Evolutionary conservation across 2,329 filamentous ascomycete genomes (phyloP), one percentile per base, ranked within the genome.

Genomic region (Alternaria triticina): DNA sequence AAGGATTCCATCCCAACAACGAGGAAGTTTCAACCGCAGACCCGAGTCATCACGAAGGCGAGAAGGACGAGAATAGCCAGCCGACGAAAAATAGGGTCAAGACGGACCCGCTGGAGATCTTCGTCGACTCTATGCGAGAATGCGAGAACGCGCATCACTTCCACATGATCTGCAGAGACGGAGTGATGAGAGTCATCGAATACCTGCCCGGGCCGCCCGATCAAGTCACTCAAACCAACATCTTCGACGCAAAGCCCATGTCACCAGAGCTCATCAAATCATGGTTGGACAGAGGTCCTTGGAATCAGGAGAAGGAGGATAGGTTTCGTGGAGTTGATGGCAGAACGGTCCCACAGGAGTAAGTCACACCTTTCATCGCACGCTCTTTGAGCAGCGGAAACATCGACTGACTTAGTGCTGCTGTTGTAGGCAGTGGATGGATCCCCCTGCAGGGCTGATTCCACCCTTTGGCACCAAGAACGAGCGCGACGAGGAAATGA

Each of bases 231-330:
- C 23, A n/a, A 3, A 47, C 40, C 5, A 33, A 44, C 27, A 27
- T 62, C 27, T 62, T 59, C 20, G 50, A 62, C 9, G 55, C 40
- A n/a, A 59, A 55, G 20, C 60, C 60, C 4, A 44, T 59, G 50
- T 59, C 55, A 3, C 55, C 44, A 28, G 60, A 49, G 20, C 10
- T 62, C 10, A 49, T 59, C 43, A 62, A 59, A 44, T 28, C 44
- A 6, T 62, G 30, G 49, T 49, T 62, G 23, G 49, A 55, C 50
- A 43, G 46, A 45, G 22, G 27, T 27, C 30, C 43, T 23, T 62
- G 49, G 50, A 59, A 50, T 20, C 60, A 59, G n/a, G 49, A 9
- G 25, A 33, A 17, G 1, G 56, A 59, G 20, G 56, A 59, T 12
- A 47, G n/a, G 7, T 62, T 58, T 11, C 59, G 47, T 7, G 54